Base-by-base conservation (phyloP, 1,284 basidiomycete genomes). In the Malassezia obtusa region DNA sequence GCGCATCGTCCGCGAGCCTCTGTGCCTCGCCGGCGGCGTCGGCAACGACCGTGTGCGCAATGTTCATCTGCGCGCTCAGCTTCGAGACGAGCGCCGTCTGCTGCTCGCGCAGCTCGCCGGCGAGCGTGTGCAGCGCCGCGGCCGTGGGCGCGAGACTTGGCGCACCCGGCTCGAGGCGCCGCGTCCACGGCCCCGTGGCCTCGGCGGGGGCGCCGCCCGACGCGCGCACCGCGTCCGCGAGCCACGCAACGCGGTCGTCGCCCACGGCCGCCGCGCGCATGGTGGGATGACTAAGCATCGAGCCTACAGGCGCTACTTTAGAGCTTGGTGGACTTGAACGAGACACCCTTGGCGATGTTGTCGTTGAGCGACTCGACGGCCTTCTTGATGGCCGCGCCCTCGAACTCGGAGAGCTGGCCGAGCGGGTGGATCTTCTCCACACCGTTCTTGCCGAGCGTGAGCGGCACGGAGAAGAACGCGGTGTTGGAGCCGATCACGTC, bases 391-490 rank as follows among this genome's bases (percentile, higher is more conserved):
- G 80, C 73, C 49, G 65, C 64, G 58, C 76, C 65, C 76, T 81
- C 80, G 60, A 72, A 75, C 14, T 76, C 74, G 57, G 77, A 76
- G 55, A 80, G 66, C 62, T 76, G 63, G 51, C 79, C 79, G 60
- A 80, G 72, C 32, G 79, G 77, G 44, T 77, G 74, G 62, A 80
- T 77, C 76, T 79, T 79, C 69, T 79, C 76, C 37, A 78, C 76
- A 70, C 80, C 80, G 57, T 65, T 67, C 48, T 60, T 60, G 46
- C 70, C 70, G 26, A 73, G 64, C 48, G 63, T 59, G 37, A 73
- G 53, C 24, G 70, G 70, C 36, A 71, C 67, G 17, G 60, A 63
- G 65, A 73, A 73, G 68, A 67, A 73, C 35, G 63, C 44, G 25
- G 62, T 61, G 33, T 67, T 56, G 58, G 59, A 57, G 53, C 68